Conservation (phyloP, 768 basidiomycete species). For the Calocybe gangraenosa region DNA sequence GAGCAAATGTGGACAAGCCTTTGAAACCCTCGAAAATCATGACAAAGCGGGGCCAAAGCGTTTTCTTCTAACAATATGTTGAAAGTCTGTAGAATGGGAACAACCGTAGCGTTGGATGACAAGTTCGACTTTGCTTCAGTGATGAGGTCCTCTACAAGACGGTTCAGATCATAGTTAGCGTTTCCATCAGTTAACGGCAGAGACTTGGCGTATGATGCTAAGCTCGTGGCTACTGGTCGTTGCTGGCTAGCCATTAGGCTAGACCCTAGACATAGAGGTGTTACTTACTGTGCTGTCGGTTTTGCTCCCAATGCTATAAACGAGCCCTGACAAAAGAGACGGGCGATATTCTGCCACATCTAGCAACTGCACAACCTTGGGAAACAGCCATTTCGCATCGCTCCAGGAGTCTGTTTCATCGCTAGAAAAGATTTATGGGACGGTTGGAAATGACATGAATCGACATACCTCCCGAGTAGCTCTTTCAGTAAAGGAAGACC, state of each 20-base stretch:
- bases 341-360: constrained; percentile 58
- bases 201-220: constrained; percentile 52
- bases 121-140: constrained; percentile 48
- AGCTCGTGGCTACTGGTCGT: constrained; percentile 58
- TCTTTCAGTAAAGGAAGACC: constrained; percentile 42
- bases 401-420: constrained; percentile 54
- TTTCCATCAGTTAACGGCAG: constrained; percentile 38
- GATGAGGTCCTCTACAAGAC: constrained; percentile 58
- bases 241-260: constrained; percentile 42
- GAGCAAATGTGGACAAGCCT: constrained; percentile 30
- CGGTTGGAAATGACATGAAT: constrained; percentile 2
- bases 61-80: constrained; percentile 71
- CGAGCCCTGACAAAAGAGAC: constrained; percentile 62
- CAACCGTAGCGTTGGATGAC: constrained; percentile 63
- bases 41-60: constrained; percentile 44
- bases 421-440: constrained; percentile 21
- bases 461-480: constrained; percentile 49
- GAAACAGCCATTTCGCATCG: constrained; percentile 72
- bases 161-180: constrained; percentile 40
- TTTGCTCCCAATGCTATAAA: constrained; percentile 79
- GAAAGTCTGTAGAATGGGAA: constrained; percentile 80
- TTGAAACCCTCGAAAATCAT: constrained; percentile 40
- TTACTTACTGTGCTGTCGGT: constrained; percentile 78
- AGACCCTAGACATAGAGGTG: too few relatives aligned
- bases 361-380: constrained; percentile 63